phyloP scores from a whole-genome alignment of 2,329 filamentous ascomycete genomes.

The Xylariales sp. region DNA sequence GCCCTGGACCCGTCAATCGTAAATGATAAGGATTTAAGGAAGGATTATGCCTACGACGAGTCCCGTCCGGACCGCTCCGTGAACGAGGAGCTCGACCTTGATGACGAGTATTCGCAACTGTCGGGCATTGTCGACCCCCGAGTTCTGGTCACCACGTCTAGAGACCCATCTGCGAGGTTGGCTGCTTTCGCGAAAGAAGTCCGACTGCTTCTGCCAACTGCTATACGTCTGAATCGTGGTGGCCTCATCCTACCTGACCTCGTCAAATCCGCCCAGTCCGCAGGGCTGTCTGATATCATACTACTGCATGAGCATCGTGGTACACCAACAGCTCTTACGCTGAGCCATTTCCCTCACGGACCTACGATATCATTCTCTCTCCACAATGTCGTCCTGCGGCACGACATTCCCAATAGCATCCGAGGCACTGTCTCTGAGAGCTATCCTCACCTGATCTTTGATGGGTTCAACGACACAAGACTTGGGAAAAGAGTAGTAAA shows the following conservation, averaged over 20 bases:
- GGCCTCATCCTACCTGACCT: no score
- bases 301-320: slow-evolving; percentile 90
- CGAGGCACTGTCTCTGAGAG: slow-evolving; percentile 86
- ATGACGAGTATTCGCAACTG: slow-evolving; percentile 86
- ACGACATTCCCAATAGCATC: slow-evolving; percentile 85
- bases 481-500: slow-evolving; percentile 66
- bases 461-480: slow-evolving; percentile 42
- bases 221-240: no score
- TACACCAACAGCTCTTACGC: slow-evolving; percentile 79
- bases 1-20: slow-evolving; percentile 77
- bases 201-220: neutral
- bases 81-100: slow-evolving; percentile 68
- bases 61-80: slow-evolving; percentile 63
- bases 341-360: slow-evolving; percentile 75
- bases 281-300: slow-evolving; percentile 78
- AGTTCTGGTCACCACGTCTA: slow-evolving; percentile 84
- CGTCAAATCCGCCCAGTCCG: slow-evolving; percentile 75
- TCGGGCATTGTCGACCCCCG: slow-evolving; percentile 89
- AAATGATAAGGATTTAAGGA: slow-evolving; percentile 77
- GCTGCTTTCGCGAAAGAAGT: neutral
- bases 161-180: slow-evolving; percentile 66
- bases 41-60: slow-evolving; percentile 93
- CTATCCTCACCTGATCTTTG: slow-evolving; percentile 93
- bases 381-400: slow-evolving; percentile 87
- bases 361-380: slow-evolving; percentile 82